A percentile compares a stretch with the other conserved stretches of the same genome.
phyloP scores from a whole-genome alignment of 1,139 yeast species.

The Entelexis sorbosivorans region DNA sequence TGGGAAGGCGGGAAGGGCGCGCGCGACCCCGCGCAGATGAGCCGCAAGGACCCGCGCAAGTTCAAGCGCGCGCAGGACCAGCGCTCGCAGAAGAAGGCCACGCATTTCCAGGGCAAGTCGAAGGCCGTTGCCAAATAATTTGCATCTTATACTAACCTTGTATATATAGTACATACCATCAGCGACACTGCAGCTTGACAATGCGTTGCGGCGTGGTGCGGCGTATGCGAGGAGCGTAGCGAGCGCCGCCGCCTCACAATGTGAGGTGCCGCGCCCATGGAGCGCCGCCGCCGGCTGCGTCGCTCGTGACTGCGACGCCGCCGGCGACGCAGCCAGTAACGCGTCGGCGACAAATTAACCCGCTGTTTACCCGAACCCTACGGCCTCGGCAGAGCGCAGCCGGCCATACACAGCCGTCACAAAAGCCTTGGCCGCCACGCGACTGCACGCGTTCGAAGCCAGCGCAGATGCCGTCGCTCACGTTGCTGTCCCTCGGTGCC shows the following conservation, averaged over 20 bases:
- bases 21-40: conserved; percentile 33
- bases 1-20: conserved; percentile 41
- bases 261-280: no score
- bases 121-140: conserved; percentile 6
- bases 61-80: conserved; percentile 27
- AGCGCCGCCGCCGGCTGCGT: no score
- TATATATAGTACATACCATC: neutral
- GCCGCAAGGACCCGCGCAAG: conserved; percentile 35
- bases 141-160: neutral
- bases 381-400: neutral
- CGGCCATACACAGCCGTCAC: neutral
- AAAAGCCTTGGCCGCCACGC: no score
- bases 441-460: neutral
- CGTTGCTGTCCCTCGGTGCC: conserved; percentile 1
- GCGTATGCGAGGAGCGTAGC: no score
- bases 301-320: no score
- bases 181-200: no score
- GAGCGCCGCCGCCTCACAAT: no score
- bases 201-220: no score
- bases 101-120: conserved; percentile 20
- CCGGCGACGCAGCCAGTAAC: neutral
- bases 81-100: conserved; percentile 8
- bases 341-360: neutral
- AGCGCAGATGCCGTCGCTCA: conserved; percentile 4
- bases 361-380: neutral